Percentiles rank a stretch among this genome's conserved stretches.
phyloP scores from a whole-genome alignment of 176 grass and related monocot genomes.

The Tillandsia leiboldiana region DNA sequence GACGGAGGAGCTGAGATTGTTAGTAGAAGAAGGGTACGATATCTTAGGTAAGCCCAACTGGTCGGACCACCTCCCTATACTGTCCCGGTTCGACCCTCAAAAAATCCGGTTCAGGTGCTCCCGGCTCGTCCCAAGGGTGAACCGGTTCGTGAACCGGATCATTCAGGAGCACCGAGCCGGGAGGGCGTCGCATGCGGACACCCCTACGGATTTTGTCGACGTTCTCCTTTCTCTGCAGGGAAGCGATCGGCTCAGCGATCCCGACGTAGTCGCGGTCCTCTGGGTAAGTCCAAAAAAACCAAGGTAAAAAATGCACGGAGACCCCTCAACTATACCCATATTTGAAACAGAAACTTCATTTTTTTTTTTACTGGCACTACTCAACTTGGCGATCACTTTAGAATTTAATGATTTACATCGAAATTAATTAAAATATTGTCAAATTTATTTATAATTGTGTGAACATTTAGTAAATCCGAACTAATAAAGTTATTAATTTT shows the following conservation, averaged over 20 bases:
- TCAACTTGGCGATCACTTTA: too few relatives aligned
- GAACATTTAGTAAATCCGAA: too few relatives aligned
- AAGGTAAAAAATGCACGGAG: background rate
- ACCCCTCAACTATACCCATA: background rate
- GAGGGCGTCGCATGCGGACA: background rate
- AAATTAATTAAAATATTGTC: too few relatives aligned
- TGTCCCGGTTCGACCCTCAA: constrained; percentile 59
- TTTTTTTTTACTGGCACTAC: too few relatives aligned
- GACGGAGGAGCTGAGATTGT: constrained; percentile 32
- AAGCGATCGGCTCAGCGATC: constrained; percentile 42
- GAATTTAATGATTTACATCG: too few relatives aligned
- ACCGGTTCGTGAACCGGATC: constrained; percentile 54
- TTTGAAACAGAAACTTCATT: background rate
- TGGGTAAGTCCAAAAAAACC: constrained; percentile 33
- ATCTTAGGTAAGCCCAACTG: constrained; percentile 70
- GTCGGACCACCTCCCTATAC: constrained; percentile 77
- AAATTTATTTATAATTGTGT: too few relatives aligned
- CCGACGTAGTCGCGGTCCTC: constrained; percentile 76
- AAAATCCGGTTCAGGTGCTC: constrained; percentile 40
- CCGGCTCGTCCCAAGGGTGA: constrained; percentile 46
- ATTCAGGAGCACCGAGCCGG: constrained; percentile 48
- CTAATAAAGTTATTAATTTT: too few relatives aligned
- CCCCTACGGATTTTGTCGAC: constrained; percentile 52
- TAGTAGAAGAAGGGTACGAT: constrained; percentile 89
- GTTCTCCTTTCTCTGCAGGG: constrained; percentile 63